A percentile compares a stretch with the other conserved stretches of the same genome.
These are phyloP conservation scores for Sporothrix variecibatus DNA, from an alignment of 2,329 filamentous ascomycete species.

Conservation along the genomic window DNA sequence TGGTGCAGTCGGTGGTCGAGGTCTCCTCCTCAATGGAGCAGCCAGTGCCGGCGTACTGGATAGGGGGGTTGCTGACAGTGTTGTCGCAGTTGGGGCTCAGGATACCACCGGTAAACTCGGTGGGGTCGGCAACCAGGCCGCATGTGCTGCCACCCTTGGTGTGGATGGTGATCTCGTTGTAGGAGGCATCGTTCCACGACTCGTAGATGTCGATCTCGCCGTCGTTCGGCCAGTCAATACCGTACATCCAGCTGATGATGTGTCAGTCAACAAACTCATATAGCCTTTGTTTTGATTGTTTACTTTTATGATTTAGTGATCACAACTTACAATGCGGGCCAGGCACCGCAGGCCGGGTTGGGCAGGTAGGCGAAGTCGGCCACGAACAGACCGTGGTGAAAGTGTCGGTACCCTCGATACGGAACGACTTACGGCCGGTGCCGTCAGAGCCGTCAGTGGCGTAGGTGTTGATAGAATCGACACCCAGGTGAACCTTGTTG, in stretches of 20 bases:
- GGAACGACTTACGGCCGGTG: slow-evolving; percentile 57
- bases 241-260: slow-evolving; percentile 49
- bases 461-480: slow-evolving; percentile 4
- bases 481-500: slow-evolving; percentile 33
- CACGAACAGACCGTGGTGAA: slow-evolving; percentile 71
- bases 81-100: slow-evolving; percentile 45
- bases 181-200: slow-evolving; percentile 58
- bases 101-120: slow-evolving; percentile 37
- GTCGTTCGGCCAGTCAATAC: slow-evolving; percentile 57
- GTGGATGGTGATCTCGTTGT: slow-evolving; percentile 62
- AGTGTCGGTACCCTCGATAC: slow-evolving; percentile 61
- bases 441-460: slow-evolving; percentile 22
- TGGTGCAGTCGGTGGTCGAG: background rate
- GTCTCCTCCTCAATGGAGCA: slow-evolving; percentile 43
- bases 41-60: slow-evolving; percentile 44
- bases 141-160: slow-evolving; percentile 44
- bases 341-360: slow-evolving; percentile 64
- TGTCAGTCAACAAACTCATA: background rate
- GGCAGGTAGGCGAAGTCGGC: slow-evolving; percentile 71
- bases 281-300: background rate
- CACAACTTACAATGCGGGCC: slow-evolving; percentile 66
- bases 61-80: slow-evolving; percentile 30
- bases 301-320: background rate
- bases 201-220: slow-evolving; percentile 72
- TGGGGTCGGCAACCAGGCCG: slow-evolving; percentile 34